These are phyloP conservation scores for Phlebiopsis flavidoalba DNA, from an alignment of 768 basidiomycete species.

Conservation along the genomic window DNA sequence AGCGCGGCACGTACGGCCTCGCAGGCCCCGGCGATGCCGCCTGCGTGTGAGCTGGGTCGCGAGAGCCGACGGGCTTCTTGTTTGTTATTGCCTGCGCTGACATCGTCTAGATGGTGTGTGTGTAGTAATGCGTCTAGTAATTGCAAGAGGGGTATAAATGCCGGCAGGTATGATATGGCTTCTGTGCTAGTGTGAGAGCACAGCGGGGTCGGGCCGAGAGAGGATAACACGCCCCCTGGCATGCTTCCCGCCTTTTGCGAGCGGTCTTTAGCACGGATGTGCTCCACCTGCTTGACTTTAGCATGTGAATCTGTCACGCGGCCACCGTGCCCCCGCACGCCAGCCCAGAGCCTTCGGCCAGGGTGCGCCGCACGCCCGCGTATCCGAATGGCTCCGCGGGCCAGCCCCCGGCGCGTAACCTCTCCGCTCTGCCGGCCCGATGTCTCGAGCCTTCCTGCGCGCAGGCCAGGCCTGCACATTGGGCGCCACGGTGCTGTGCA, in stretches of 20 bases:
- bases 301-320: slow-evolving; percentile 11
- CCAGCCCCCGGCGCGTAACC: background rate
- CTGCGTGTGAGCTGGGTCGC: slow-evolving; percentile 91
- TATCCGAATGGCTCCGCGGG: slow-evolving; percentile 10
- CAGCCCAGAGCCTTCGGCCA: slow-evolving; percentile 5
- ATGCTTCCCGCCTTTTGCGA: slow-evolving; percentile 2
- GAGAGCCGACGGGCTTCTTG: slow-evolving; percentile 77
- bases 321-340: slow-evolving; percentile 6
- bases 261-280: slow-evolving; percentile 7
- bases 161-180: background rate
- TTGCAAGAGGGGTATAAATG: background rate
- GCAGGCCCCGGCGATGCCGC: slow-evolving; percentile 89
- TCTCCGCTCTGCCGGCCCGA: slow-evolving; percentile 3
- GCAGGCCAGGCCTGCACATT: background rate
- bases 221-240: background rate
- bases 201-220: background rate
- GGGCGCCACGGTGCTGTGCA: background rate
- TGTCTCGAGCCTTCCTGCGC: background rate
- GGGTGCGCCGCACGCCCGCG: slow-evolving; percentile 7
- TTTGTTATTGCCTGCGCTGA: slow-evolving; percentile 13
- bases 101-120: slow-evolving; percentile 10
- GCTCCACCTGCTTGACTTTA: slow-evolving; percentile 3
- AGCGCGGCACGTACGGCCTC: slow-evolving; percentile 63
- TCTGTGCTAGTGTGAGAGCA: background rate
- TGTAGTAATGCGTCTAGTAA: background rate